Percentiles rank a stretch among this genome's conserved stretches.
phyloP scores from a whole-genome alignment of 495 filamentous ascomycete species.

The Bryoglossum gracile region DNA sequence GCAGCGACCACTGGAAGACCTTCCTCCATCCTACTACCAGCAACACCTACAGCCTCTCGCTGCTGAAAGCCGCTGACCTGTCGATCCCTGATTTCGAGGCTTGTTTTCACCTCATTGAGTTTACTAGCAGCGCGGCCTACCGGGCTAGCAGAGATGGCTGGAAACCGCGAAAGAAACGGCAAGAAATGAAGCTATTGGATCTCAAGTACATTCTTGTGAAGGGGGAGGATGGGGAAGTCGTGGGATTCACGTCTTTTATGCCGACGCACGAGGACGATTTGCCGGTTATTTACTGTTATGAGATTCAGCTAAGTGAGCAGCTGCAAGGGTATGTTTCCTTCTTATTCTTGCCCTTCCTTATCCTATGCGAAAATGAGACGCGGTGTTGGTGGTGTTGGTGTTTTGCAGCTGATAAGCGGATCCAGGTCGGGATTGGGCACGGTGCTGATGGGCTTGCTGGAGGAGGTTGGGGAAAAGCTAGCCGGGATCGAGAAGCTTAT shows the following conservation, averaged over 20 bases:
- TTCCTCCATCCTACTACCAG: slow-evolving; percentile 35
- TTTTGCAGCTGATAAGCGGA: slow-evolving; percentile 11
- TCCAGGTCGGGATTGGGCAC: slow-evolving; percentile 41
- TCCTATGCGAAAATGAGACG: no score
- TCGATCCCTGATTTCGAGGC: slow-evolving; percentile 45
- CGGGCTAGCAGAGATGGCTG: slow-evolving; percentile 56
- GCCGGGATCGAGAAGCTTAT: slow-evolving; percentile 63
- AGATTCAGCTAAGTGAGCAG: slow-evolving; percentile 61
- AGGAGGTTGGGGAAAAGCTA: slow-evolving; percentile 35
- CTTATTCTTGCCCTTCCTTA: neutral
- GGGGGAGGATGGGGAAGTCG: slow-evolving; percentile 26
- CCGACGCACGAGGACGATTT: slow-evolving; percentile 69
- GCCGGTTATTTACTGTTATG: slow-evolving; percentile 79
- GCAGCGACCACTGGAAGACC: slow-evolving; percentile 32
- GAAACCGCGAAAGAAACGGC: slow-evolving; percentile 58
- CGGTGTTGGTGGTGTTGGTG: neutral
- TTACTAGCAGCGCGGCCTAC: slow-evolving; percentile 63
- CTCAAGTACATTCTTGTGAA: slow-evolving; percentile 61
- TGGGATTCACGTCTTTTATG: slow-evolving; percentile 76
- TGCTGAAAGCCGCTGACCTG: slow-evolving; percentile 44
- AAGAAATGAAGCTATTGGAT: slow-evolving; percentile 69
- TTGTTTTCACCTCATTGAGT: slow-evolving; percentile 65
- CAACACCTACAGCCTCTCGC: slow-evolving; percentile 33
- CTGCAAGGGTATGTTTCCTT: slow-evolving; percentile 40
- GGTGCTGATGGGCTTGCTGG: slow-evolving; percentile 37